A percentile compares a stretch with the other conserved stretches of the same genome.
These are phyloP conservation scores for Didymella pinodella DNA, from an alignment of 2,329 filamentous ascomycete genomes.

Conservation along the genomic window DNA sequence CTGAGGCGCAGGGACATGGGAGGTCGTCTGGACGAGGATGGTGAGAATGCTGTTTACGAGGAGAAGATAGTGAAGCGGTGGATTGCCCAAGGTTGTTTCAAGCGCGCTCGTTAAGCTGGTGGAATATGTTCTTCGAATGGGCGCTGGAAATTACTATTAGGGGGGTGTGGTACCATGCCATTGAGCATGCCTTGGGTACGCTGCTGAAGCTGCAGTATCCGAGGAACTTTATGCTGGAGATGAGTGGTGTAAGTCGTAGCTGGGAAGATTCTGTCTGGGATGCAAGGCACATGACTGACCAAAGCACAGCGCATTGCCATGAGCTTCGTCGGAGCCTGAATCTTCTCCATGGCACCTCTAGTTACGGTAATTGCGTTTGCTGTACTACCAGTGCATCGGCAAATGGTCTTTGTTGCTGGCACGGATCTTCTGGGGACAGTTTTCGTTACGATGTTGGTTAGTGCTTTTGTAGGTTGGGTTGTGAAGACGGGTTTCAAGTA, in stretches of 20 bases:
- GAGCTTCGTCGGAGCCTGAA: not conserved
- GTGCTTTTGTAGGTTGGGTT: not conserved
- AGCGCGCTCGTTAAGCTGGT: not conserved
- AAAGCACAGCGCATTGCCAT: not conserved
- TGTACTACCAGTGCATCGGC: not conserved
- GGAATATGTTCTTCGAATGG: not conserved
- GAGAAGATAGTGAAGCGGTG: not conserved
- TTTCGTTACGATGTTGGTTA: not conserved
- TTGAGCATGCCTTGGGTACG: not conserved
- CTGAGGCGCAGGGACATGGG: not conserved
- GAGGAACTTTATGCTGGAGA: not conserved
- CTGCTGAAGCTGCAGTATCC: not conserved
- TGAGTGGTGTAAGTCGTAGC: not conserved
- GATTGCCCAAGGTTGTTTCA: not conserved
- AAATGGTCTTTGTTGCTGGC: not conserved
- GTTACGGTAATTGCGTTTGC: not conserved
- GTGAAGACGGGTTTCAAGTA: not conserved
- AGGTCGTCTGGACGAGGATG: not conserved
- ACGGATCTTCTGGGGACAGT: not conserved
- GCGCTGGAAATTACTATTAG: not conserved
- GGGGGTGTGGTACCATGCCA: not conserved
- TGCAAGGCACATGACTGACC: not conserved
- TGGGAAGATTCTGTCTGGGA: not conserved
- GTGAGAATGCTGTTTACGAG: not conserved
- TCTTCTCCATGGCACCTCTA: not conserved